Percentiles rank a stretch among this genome's conserved stretches.
phyloP scores from a whole-genome alignment of 192 early-diverging fungal species.

The Lunasporangiospora selenospora region DNA sequence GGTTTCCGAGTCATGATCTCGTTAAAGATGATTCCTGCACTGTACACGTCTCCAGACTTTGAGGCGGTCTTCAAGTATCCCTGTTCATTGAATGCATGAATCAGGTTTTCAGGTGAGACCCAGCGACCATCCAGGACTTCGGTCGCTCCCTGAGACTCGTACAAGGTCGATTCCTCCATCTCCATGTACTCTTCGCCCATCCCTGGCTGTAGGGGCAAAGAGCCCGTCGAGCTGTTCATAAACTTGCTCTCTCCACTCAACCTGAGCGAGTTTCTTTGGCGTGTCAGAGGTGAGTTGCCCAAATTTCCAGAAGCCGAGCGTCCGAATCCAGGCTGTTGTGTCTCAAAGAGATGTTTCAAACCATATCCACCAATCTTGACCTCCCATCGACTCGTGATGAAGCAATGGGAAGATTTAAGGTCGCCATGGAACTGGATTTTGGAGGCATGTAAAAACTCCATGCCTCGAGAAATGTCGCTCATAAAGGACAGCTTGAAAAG shows the following conservation, averaged over 20 bases:
- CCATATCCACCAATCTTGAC: constrained; percentile 55
- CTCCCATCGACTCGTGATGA: constrained; percentile 54
- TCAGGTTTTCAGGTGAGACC: constrained; percentile 40
- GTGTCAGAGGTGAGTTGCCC: too few species aligned
- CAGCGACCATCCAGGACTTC: constrained; percentile 30
- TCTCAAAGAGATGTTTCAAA: constrained; percentile 24
- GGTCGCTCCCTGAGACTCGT: constrained; percentile 1
- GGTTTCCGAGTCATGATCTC: constrained; percentile 53
- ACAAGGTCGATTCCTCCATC: constrained; percentile 2
- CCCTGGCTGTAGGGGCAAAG: not conserved
- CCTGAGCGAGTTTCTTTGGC: not conserved
- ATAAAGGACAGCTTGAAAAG: constrained; percentile 56
- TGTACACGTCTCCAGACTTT: constrained; percentile 20
- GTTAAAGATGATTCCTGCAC: constrained; percentile 54
- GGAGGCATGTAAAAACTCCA: constrained; percentile 54
- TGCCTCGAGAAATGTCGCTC: constrained; percentile 50
- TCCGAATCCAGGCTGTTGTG: constrained; percentile 24
- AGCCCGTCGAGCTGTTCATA: not conserved
- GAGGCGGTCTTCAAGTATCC: not conserved
- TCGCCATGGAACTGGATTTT: constrained; percentile 50
- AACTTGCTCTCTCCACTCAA: not conserved
- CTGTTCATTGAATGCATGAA: constrained; percentile 8
- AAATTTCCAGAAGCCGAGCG: too few species aligned
- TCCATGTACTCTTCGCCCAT: constrained; percentile 11
- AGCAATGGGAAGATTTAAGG: constrained; percentile 42